Percentiles rank a stretch among this genome's conserved stretches.
These are phyloP conservation scores for Chlamydomonas urium DNA, from an alignment of 139 green algal genomes.

Conservation along the genomic window DNA sequence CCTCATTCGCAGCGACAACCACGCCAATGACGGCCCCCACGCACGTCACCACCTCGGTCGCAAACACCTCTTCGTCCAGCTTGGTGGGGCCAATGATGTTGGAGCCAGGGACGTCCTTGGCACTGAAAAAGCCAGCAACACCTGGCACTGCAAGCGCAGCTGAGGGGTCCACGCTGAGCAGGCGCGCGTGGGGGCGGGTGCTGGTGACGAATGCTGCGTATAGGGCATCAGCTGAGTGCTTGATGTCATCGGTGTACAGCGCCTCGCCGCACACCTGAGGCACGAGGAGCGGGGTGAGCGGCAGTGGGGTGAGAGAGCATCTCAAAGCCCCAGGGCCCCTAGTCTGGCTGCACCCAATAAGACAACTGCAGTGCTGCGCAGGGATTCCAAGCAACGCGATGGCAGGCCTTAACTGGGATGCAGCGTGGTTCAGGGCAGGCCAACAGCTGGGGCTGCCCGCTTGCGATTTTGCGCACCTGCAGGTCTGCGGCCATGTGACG, in stretches of 20 bases:
- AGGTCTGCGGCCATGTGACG: slow-evolving; percentile 85
- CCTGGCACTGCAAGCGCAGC: slow-evolving; percentile 49
- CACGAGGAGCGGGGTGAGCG: too few species aligned
- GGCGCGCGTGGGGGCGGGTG: slow-evolving; percentile 71
- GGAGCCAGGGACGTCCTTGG: slow-evolving; percentile 71
- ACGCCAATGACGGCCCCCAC: slow-evolving; percentile 87
- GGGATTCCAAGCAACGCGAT: too few species aligned
- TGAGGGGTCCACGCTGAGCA: slow-evolving; percentile 63
- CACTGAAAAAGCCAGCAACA: slow-evolving; percentile 69
- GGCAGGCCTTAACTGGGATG: too few species aligned
- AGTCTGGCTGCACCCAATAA: too few species aligned
- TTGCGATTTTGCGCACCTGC: too few species aligned
- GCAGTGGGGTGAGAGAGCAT: too few species aligned
- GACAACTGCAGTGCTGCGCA: too few species aligned
- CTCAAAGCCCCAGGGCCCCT: too few species aligned
- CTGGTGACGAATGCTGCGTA: slow-evolving; percentile 77
- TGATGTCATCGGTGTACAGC: slow-evolving; percentile 87
- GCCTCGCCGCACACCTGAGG: slow-evolving; percentile 83
- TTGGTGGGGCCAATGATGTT: slow-evolving; percentile 84
- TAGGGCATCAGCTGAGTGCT: slow-evolving; percentile 57
- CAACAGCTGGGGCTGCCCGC: too few species aligned
- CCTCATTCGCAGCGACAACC: slow-evolving; percentile 78
- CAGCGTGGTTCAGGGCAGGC: too few species aligned
- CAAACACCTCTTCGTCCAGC: slow-evolving; percentile 91
- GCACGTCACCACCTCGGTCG: slow-evolving; percentile 71